Evolutionary conservation across 1,284 basidiomycete species (phyloP), one percentile per base, ranked within the genome.

Genomic region (Papiliotrema nemorosa): DNA sequence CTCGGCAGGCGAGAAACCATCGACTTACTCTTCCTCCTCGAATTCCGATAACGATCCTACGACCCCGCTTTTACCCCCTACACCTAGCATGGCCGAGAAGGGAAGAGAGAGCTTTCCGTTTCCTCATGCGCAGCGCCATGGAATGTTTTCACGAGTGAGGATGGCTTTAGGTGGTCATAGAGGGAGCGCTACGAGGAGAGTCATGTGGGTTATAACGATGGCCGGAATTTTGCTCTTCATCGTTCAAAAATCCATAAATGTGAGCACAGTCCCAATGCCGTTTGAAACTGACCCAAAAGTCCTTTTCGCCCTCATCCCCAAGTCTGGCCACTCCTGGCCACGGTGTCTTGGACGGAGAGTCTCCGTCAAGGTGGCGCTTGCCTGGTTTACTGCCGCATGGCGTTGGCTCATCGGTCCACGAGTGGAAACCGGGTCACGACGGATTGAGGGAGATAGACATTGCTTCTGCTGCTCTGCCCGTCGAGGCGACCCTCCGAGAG

Each of bases 381-480:
- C n/a, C n/a, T n/a, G n/a, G n/a, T n/a, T n/a, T n/a, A n/a, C n/a
- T n/a, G n/a, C n/a, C n/a, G n/a, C n/a, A n/a, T n/a, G n/a, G n/a
- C n/a, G n/a, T n/a, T n/a, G n/a, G n/a, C n/a, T n/a, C n/a, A n/a
- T n/a, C n/a, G n/a, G n/a, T n/a, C n/a, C n/a, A n/a, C n/a, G n/a
- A n/a, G n/a, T n/a, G n/a, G n/a, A n/a, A n/a, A n/a, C n/a, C n/a
- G n/a, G n/a, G n/a, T n/a, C 27, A 5, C 10, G 36, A 9, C 36
- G 39, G 24, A 5, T 6, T 37, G 36, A 20, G 66, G 2, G 59
- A 58, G 38, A 72, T 74, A 47, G 73, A 75, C 54, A 55, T 74
- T 37, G 41, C 67, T 7, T 73, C 70, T 0, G 65, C 73, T 12
- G 60, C 77, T 1, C 59, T 79, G 10, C 72, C 73, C 1, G 31